Base-by-base conservation (phyloP, 2,329 filamentous ascomycete species). In the Pseudocercospora eumusae region DNA sequence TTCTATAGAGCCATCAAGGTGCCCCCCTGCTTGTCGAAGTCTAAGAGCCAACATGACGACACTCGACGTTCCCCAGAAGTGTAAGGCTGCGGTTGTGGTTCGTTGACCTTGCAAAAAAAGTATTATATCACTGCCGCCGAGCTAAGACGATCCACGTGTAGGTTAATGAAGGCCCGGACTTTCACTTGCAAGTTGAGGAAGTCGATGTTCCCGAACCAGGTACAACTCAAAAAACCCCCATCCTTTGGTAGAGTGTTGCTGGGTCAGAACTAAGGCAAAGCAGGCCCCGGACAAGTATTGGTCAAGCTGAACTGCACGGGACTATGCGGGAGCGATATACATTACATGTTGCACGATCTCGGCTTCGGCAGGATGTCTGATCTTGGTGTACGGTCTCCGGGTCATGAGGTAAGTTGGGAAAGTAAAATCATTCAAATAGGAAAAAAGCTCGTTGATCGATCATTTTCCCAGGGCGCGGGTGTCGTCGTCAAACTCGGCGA, bases 311-410 rank as follows among this genome's bases (percentile, higher is more conserved):
- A 85, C 61, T 77, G 78, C 18, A 86, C 83, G 1, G 84, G 45
- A 50, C 78, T 87, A 60, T 86, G 84, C 74, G 79, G 81, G 57
- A 80, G 78, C 25, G 84, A 86, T 66, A 72, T 65, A 25, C 84
- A 86, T 70, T 82, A 81, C 72, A 84, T 85, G 81, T 64, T 81
- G 55, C 79, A 80, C 57, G 84, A 86, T 68, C 78, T 82, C 71
- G 79, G 76, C 0, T 28, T 36, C 47, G 49, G 50, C 25, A 72
- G 73, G 23, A 83, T 82, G 80, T 77, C 75, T 0, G 60, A 62
- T 25, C 74, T 74, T 58, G 68, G 66, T 52, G 67, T 67, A 18
- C 66, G 67, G 15, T 74, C 65, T n/a, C 64, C 69, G 10, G 69
- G 69, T 36, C 84, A 83, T 68, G 82, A 84, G 70, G 84, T 45